These are phyloP conservation scores for Camelina laxa DNA, from an alignment of 345 rosid genomes.

Conservation along the genomic window DNA sequence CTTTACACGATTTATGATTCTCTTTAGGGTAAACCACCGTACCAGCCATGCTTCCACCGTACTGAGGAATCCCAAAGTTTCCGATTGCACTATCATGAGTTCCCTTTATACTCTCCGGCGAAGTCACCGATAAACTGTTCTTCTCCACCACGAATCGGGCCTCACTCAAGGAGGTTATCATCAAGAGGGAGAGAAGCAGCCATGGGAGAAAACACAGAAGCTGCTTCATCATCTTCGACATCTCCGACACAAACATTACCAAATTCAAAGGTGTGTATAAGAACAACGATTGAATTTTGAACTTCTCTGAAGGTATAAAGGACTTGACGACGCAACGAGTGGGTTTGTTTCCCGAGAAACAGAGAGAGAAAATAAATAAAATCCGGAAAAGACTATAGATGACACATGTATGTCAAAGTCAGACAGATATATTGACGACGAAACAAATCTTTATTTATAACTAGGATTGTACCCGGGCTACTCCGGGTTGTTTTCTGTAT, in stretches of 20 bases:
- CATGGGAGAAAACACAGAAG: slow-evolving; percentile 50
- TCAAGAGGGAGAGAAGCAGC: not conserved
- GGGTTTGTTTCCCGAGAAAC: not conserved
- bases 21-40: slow-evolving; percentile 73
- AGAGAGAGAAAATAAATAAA: not conserved
- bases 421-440: not conserved
- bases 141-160: slow-evolving; percentile 95
- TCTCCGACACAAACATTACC: slow-evolving; percentile 21
- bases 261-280: not conserved
- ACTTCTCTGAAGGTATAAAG: not conserved
- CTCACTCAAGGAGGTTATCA: not conserved
- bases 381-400: not conserved
- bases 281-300: not conserved
- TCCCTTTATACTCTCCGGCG: slow-evolving; percentile 92
- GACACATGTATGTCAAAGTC: not conserved
- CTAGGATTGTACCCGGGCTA: no score
- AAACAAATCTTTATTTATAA: no score
- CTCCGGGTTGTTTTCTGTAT: no score
- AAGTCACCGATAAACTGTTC: slow-evolving; percentile 83
- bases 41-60: slow-evolving; percentile 99
- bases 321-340: not conserved
- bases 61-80: slow-evolving; percentile 97
- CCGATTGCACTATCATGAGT: slow-evolving; percentile 94
- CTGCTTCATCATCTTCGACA: slow-evolving; percentile 44
- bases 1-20: slow-evolving; percentile 77